phyloP scores from a whole-genome alignment of 768 basidiomycete genomes.

The Butyriboletus loyo region DNA sequence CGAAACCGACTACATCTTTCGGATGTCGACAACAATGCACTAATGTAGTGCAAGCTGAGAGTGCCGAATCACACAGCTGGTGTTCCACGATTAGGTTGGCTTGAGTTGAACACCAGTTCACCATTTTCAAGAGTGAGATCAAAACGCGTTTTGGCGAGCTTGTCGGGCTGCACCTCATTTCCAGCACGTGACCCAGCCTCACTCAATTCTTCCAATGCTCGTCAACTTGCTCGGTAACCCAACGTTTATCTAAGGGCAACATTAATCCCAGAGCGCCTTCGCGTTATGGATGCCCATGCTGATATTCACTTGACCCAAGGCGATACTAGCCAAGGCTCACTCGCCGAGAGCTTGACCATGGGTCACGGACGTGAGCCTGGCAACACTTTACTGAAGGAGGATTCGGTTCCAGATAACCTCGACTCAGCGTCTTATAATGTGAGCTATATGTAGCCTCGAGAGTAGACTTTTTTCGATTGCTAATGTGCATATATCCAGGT shows the following conservation, averaged over 20 bases:
- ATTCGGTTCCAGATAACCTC: background rate
- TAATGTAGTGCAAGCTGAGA: background rate
- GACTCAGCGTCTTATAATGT: background rate
- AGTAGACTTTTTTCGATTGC: background rate
- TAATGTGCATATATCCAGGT: constrained; percentile 17
- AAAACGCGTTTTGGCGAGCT: no score
- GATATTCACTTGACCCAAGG: background rate
- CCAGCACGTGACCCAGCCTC: constrained; percentile 15
- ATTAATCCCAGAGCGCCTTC: background rate
- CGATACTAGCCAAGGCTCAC: background rate
- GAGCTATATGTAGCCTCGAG: background rate
- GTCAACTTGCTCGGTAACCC: background rate
- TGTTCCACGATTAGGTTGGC: background rate
- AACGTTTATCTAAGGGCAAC: background rate
- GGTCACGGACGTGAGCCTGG: background rate
- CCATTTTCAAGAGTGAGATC: background rate
- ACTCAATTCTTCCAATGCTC: background rate
- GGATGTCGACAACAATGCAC: background rate
- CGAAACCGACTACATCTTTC: background rate
- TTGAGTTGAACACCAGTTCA: background rate
- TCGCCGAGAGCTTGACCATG: background rate
- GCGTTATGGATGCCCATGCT: constrained; percentile 7
- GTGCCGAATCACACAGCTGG: background rate
- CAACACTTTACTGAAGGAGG: background rate
- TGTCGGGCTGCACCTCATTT: background rate